A percentile compares a stretch with the other conserved stretches of the same genome.
Conservation (phyloP, 352 stramenopile species). For the Phytophthora colocasiae region DNA sequence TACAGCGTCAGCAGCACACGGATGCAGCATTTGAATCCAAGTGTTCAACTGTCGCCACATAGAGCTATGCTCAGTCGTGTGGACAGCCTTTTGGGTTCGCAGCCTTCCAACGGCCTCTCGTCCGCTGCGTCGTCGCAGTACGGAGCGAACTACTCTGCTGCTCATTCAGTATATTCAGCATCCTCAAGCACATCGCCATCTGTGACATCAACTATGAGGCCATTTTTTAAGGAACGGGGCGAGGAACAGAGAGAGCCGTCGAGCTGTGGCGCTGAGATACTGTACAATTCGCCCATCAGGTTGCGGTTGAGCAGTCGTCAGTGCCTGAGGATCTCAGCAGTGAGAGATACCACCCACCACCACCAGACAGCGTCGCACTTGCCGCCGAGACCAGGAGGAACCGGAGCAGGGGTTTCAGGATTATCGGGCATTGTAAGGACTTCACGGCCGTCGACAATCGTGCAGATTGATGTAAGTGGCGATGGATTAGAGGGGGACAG, state of each 20-base stretch:
- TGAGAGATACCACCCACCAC: conserved; percentile 13
- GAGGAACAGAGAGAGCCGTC: conserved; percentile 65
- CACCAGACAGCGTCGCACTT: conserved; percentile 27
- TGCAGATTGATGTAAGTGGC: conserved; percentile 64
- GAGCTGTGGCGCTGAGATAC: conserved; percentile 72
- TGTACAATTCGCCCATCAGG: conserved; percentile 73
- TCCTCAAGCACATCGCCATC: conserved; percentile 30
- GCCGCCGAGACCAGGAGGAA: conserved; percentile 33
- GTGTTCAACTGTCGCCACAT: conserved; percentile 61
- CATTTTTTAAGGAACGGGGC: conserved; percentile 32
- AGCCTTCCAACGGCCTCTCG: conserved; percentile 8
- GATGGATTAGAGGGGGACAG: conserved; percentile 74
- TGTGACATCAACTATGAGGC: conserved; percentile 13
- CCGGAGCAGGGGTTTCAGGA: conserved; percentile 12
- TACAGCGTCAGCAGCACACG: conserved; percentile 33
- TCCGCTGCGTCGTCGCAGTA: conserved; percentile 28
- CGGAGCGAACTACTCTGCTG: conserved; percentile 23
- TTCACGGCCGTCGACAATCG: conserved; percentile 12
- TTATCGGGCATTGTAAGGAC: conserved; percentile 26
- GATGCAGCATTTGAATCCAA: conserved; percentile 9
- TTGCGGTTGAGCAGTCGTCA: conserved; percentile 76
- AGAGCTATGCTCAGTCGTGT: conserved; percentile 69
- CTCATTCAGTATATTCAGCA: conserved; percentile 12
- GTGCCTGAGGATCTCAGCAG: conserved; percentile 63
- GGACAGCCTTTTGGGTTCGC: conserved; percentile 52